Evolutionary conservation across 2,329 filamentous ascomycete genomes (phyloP), one percentile per base, ranked within the genome.

Genomic region (Phaeosphaeriaceae sp.): DNA sequence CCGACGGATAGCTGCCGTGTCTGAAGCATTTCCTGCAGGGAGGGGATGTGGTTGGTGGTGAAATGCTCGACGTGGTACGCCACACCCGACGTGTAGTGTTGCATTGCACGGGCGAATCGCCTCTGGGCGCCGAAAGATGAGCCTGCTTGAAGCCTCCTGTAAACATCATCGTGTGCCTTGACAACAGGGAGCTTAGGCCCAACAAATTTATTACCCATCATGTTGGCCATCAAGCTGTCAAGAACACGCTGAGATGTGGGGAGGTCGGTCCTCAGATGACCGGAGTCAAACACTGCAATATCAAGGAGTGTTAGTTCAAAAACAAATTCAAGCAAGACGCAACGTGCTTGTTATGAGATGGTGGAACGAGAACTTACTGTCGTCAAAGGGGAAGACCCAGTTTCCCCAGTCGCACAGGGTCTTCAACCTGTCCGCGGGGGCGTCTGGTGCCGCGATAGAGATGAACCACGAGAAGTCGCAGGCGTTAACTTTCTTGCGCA

Each of bases 401-500:
- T 33, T 42, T 11, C 39, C 39, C 39, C 39, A 42, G 26, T 42
- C 39, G 39, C 39, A 42, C 21, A 42, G n/a, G 28, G 39, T 42
- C 28, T 42, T 42, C 39, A 42, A 30, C 39, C 39, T 42, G 28
- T 42, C 28, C 21, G 28, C 15, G 16, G 39, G 26, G 16, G 39
- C 39, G 23, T 42, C 39, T 33, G 39, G 39, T 28, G 39, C 39
- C 26, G 39, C 39, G 26, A 42, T 42, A n/a, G 39, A 42, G 26
- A 33, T 42, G 39, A 42, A 42, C 26, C n/a, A 42, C 13, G 39
- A 42, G 28, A 42, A 42, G 16, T 42, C 39, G 39, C 39, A 42
- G 28, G 39, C 39, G 39, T 42, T 30, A 20, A 42, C 39, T 16
- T 42, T 42, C 30, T 33, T 42, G n/a, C 26, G 26, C 39, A 42